These are phyloP conservation scores for Yamadazyma epiphylla DNA, from an alignment of 1,139 yeast species.

Conservation along the genomic window DNA sequence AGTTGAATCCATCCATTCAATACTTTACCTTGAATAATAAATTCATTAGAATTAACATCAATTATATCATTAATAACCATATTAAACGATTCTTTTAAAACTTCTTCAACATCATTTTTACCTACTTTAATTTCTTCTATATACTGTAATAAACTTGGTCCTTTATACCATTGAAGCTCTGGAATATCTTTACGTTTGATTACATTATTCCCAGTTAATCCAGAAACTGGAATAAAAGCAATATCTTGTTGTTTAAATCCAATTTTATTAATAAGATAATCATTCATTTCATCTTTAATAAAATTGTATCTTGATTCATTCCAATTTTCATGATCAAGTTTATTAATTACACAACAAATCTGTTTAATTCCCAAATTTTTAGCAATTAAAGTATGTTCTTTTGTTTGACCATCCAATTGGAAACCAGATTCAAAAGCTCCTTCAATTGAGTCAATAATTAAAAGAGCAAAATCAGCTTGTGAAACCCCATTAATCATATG, in stretches of 20 bases:
- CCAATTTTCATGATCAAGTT: slow-evolving; percentile 81
- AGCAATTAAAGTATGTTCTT: slow-evolving; percentile 86
- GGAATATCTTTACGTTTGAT: slow-evolving; percentile 32
- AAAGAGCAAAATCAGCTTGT: slow-evolving; percentile 64
- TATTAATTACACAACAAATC: slow-evolving; percentile 78
- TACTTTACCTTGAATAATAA: slow-evolving; percentile 66
- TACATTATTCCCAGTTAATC: slow-evolving; percentile 80
- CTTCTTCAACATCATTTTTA: slow-evolving; percentile 14
- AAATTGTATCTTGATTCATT: slow-evolving; percentile 57
- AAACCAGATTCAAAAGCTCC: slow-evolving; percentile 93
- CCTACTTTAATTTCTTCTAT: slow-evolving; percentile 38
- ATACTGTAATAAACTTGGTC: slow-evolving; percentile 59
- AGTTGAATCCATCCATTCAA: slow-evolving; percentile 72
- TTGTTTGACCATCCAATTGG: slow-evolving; percentile 84
- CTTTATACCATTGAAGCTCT: slow-evolving; percentile 56
- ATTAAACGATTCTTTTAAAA: slow-evolving; percentile 38
- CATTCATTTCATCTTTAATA: slow-evolving; percentile 54
- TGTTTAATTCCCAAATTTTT: slow-evolving; percentile 76
- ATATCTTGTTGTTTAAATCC: slow-evolving; percentile 55
- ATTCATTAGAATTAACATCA: slow-evolving; percentile 26
- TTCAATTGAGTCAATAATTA: slow-evolving; percentile 73
- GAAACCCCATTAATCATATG: slow-evolving; percentile 53
- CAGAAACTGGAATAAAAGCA: slow-evolving; percentile 79
- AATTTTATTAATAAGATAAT: slow-evolving; percentile 54
- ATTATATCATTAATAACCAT: slow-evolving; percentile 50